A percentile compares a stretch with the other conserved stretches of the same genome.
These are phyloP conservation scores for Vitis hybrid DNA, from an alignment of 177 flowering plant genomes.

Conservation along the genomic window DNA sequence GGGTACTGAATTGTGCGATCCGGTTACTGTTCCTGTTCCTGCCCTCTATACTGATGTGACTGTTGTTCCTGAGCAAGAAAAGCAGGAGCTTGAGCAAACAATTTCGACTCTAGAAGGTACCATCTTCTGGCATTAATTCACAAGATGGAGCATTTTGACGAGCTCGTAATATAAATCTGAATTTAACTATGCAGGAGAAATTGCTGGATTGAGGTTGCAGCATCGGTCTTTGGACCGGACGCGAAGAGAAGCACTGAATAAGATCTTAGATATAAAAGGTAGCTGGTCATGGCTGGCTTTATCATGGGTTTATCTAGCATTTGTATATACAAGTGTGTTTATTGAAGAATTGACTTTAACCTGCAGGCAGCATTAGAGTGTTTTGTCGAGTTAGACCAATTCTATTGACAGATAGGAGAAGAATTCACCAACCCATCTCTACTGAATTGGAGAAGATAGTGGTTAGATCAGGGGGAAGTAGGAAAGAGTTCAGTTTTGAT, in stretches of 20 bases:
- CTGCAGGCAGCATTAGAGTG: constrained; percentile 74
- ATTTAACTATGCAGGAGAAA: constrained; percentile 48
- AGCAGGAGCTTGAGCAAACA: constrained; percentile 44
- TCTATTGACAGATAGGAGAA: constrained; percentile 32
- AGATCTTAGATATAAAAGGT: constrained; percentile 81
- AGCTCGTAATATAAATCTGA: background rate
- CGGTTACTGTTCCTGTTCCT: constrained; percentile 27
- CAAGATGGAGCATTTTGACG: background rate
- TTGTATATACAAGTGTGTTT: background rate
- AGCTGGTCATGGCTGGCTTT: constrained; percentile 1
- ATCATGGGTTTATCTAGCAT: background rate
- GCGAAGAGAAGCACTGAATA: constrained; percentile 60
- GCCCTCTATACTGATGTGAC: constrained; percentile 46
- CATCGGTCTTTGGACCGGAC: constrained; percentile 50
- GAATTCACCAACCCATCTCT: constrained; percentile 42
- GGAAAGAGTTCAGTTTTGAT: constrained; percentile 68
- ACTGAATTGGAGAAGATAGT: constrained; percentile 47
- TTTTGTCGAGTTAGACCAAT: constrained; percentile 77
- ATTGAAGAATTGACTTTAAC: constrained; percentile 10
- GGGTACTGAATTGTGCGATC: constrained; percentile 24
- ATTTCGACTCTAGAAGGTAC: constrained; percentile 59
- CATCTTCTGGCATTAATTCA: background rate
- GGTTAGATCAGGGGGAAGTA: constrained; percentile 46
- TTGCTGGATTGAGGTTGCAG: constrained; percentile 47
- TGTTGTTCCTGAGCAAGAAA: constrained; percentile 67